phyloP scores from a whole-genome alignment of 331 rosid genomes.

The Saraca asoca region DNA sequence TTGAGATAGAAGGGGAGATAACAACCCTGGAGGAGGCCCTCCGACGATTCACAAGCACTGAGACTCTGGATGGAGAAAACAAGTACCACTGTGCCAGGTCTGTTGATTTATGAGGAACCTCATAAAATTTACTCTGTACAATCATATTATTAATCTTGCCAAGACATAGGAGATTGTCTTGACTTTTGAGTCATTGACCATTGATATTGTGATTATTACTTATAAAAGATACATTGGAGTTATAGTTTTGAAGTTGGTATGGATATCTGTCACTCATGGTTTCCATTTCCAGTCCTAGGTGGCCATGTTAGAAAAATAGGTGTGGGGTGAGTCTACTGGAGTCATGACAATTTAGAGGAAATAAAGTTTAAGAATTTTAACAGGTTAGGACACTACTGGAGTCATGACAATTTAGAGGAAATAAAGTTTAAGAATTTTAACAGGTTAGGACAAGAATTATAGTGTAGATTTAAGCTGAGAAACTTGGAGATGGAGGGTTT shows the following conservation, averaged over 20 bases:
- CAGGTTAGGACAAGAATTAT: not conserved
- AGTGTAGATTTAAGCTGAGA: too few species aligned
- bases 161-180: not conserved
- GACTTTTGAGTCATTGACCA: not conserved
- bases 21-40: constrained; percentile 83
- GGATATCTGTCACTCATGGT: not conserved
- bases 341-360: constrained; percentile 2
- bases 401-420: constrained; percentile 2
- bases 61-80: constrained; percentile 91
- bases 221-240: not conserved
- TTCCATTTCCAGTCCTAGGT: not conserved
- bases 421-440: not conserved
- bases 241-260: constrained; percentile 6
- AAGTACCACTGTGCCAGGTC: constrained; percentile 93
- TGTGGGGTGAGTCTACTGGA: not conserved
- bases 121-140: constrained; percentile 13
- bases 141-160: constrained; percentile 9
- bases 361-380: not conserved
- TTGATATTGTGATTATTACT: not conserved
- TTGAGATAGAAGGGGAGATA: constrained; percentile 94
- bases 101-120: constrained; percentile 37
- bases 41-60: constrained; percentile 71
- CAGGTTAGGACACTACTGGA: constrained; percentile 6
- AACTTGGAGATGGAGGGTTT: too few species aligned
- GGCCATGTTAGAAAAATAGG: not conserved